These are phyloP conservation scores for Cryptosporidium felis DNA, from an alignment of 169 alveolate species.

Conservation along the genomic window DNA sequence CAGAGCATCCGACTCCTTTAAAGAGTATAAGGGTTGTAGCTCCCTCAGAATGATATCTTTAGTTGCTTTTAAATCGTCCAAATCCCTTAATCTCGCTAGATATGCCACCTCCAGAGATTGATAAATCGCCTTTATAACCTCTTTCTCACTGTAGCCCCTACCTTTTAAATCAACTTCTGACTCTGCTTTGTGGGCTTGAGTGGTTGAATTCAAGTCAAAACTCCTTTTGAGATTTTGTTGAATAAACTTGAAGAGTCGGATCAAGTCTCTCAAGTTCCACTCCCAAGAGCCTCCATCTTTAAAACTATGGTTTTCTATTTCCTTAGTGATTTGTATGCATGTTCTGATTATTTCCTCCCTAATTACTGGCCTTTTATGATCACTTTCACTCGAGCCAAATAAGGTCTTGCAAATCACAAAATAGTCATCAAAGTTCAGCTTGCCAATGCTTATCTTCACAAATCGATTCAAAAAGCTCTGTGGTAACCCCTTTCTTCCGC, in stretches of 20 bases:
- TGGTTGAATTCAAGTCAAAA: too few relatives aligned
- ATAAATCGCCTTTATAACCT: background rate
- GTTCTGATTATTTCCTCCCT: background rate
- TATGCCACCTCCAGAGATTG: slow-evolving; percentile 16
- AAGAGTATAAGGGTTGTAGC: too few relatives aligned
- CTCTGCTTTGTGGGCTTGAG: too few relatives aligned
- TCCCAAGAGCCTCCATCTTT: slow-evolving; percentile 80
- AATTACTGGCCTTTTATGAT: too few relatives aligned
- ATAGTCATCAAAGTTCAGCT: slow-evolving; percentile 85
- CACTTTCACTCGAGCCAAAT: slow-evolving; percentile 35
- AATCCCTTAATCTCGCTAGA: slow-evolving; percentile 13
- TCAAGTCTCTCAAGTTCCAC: slow-evolving; percentile 83
- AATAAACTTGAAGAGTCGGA: slow-evolving; percentile 41
- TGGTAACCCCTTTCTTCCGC: slow-evolving; percentile 98
- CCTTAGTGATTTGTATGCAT: slow-evolving; percentile 59
- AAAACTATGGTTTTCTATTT: slow-evolving; percentile 72
- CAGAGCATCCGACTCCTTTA: too few relatives aligned
- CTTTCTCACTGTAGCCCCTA: background rate
- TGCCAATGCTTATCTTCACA: slow-evolving; percentile 91
- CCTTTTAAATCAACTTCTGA: too few relatives aligned
- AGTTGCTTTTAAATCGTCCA: background rate
- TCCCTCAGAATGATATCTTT: background rate
- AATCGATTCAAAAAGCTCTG: slow-evolving; percentile 98
- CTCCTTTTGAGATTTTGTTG: slow-evolving; percentile 10
- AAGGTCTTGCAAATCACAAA: slow-evolving; percentile 81